A percentile compares a stretch with the other conserved stretches of the same genome.
These are phyloP conservation scores for Ascodesmis nigricans DNA, from an alignment of 495 filamentous ascomycete species.

Conservation along the genomic window DNA sequence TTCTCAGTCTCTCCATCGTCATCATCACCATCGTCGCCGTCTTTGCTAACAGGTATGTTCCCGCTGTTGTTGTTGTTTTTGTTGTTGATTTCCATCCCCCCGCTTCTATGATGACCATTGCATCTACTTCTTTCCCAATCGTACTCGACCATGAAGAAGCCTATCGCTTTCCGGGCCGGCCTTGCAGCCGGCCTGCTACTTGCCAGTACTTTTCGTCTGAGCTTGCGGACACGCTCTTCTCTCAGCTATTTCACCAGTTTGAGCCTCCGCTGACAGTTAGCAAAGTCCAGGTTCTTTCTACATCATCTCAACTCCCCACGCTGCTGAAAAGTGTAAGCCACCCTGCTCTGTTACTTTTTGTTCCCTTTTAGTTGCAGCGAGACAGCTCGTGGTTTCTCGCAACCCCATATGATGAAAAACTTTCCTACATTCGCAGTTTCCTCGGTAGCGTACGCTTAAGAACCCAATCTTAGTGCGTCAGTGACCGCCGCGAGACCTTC, in stretches of 20 bases:
- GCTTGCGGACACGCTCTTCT: neutral
- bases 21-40: neutral
- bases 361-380: neutral
- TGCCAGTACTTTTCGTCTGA: conserved; percentile 23
- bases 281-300: neutral
- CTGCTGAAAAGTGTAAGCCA: neutral
- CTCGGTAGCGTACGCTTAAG: conserved; percentile 26
- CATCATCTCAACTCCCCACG: neutral
- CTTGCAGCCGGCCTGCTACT: conserved; percentile 16
- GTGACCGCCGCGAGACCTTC: conserved; percentile 28
- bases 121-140: conserved; percentile 23
- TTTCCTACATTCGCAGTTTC: conserved; percentile 31
- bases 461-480: conserved; percentile 26
- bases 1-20: neutral
- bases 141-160: conserved; percentile 22
- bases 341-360: neutral
- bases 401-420: conserved; percentile 27
- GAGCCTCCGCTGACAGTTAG: conserved; percentile 4
- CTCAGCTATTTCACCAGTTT: neutral
- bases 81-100: neutral
- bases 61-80: too few relatives aligned
- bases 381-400: conserved; percentile 1
- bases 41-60: conserved; percentile 3
- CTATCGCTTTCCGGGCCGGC: conserved; percentile 17
- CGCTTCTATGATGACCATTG: conserved; percentile 19